Evolutionary conservation across 2,329 filamentous ascomycete species (phyloP).

Genomic region (Ophiostoma australiae): DNA sequence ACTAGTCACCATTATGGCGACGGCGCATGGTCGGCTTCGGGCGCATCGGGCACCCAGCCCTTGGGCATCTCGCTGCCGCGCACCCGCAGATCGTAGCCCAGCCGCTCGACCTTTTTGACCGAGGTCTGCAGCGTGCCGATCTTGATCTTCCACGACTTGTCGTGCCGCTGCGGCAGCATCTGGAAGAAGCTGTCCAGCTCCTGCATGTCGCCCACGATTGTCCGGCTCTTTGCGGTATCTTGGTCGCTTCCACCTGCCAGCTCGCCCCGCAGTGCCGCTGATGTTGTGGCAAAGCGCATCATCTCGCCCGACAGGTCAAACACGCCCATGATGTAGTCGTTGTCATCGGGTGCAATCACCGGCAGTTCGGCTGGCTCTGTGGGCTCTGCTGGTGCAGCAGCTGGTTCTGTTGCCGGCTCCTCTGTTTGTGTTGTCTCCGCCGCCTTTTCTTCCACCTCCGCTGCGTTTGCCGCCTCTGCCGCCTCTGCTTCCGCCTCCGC

Average conservation of each 20-base stretch:
- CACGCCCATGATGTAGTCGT: constrained; percentile 85
- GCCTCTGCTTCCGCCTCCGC: neutral
- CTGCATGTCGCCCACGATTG: constrained; percentile 76
- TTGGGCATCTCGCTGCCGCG: constrained; percentile 82
- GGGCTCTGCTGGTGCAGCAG: constrained; percentile 34
- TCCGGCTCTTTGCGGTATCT: constrained; percentile 36
- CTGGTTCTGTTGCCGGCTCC: neutral
- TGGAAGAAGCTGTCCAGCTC: constrained; percentile 72
- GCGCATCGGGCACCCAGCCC: constrained; percentile 82
- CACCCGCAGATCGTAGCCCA: constrained; percentile 82
- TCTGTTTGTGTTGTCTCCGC: constrained; percentile 30
- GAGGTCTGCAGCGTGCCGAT: constrained; percentile 79
- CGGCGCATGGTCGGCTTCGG: constrained; percentile 15
- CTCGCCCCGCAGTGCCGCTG: constrained; percentile 68
- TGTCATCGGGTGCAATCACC: constrained; percentile 60
- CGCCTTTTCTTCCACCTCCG: neutral
- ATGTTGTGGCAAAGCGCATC: constrained; percentile 93
- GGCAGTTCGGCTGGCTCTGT: constrained; percentile 27
- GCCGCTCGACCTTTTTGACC: constrained; percentile 88
- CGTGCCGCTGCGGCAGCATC: constrained; percentile 57
- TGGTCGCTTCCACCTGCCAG: constrained; percentile 38
- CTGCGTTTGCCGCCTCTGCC: constrained; percentile 13
- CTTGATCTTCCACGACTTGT: constrained; percentile 66
- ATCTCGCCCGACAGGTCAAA: constrained; percentile 94
- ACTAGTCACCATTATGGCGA: neutral